Evolutionary conservation across 176 grass and related monocot genomes (phyloP).

Genomic region (Elymus sibiricus): DNA sequence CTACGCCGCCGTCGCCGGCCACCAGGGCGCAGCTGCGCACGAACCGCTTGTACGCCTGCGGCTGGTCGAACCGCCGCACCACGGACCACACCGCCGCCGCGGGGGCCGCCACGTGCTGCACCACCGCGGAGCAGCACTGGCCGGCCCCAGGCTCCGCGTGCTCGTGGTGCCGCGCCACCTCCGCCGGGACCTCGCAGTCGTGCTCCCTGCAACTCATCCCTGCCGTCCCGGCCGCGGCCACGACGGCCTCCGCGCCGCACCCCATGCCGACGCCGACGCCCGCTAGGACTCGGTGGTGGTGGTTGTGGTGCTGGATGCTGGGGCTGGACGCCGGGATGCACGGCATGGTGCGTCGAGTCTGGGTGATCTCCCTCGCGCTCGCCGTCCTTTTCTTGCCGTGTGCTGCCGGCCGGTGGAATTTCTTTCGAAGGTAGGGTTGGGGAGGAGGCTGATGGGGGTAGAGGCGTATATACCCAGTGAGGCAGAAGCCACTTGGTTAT

Average conservation of each 20-base stretch:
- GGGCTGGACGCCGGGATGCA: constrained; percentile 59
- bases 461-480: constrained; percentile 21
- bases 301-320: constrained; percentile 48
- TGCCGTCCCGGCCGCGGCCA: neutral
- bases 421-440: constrained; percentile 26
- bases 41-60: constrained; percentile 90
- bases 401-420: constrained; percentile 16
- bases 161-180: constrained; percentile 77
- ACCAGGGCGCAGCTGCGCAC: constrained; percentile 82
- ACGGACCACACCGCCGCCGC: constrained; percentile 78
- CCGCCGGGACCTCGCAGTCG: constrained; percentile 52
- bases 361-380: neutral
- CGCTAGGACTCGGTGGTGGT: constrained; percentile 33
- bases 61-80: constrained; percentile 89
- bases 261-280: constrained; percentile 20
- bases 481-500: constrained; percentile 34
- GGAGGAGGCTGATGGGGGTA: constrained; percentile 18
- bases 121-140: constrained; percentile 88
- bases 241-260: constrained; percentile 27
- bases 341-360: constrained; percentile 45
- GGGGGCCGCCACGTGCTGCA: constrained; percentile 77
- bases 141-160: constrained; percentile 41
- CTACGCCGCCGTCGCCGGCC: constrained; percentile 77
- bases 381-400: neutral
- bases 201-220: constrained; percentile 36